Percentiles rank a stretch among this genome's conserved stretches.
Conservation (phyloP, 1,284 basidiomycete species). For the Cryptococcus sp. region DNA sequence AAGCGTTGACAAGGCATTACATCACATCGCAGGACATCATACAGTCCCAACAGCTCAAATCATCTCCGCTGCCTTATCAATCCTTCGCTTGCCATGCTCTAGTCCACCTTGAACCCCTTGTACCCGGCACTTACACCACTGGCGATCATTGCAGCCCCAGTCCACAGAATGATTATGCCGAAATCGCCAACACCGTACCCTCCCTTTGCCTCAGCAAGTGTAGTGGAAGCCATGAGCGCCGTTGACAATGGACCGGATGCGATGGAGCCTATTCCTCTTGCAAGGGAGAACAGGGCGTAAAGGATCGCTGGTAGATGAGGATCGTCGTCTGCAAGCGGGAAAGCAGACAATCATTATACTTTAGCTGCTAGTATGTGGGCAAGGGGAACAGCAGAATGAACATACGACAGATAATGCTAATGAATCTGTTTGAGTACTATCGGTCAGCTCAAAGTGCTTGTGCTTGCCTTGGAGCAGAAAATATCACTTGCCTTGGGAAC, state of each 20-base stretch:
- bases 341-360: too few relatives aligned
- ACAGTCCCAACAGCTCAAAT: too few relatives aligned
- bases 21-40: background rate
- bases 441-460: background rate
- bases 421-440: constrained; percentile 22
- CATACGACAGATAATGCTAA: constrained; percentile 19
- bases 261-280: constrained; percentile 34
- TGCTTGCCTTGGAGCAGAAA: background rate
- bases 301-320: constrained; percentile 29
- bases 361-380: background rate
- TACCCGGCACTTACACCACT: constrained; percentile 33
- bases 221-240: constrained; percentile 21
- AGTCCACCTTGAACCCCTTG: constrained; percentile 32
- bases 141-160: constrained; percentile 26
- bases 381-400: background rate
- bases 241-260: constrained; percentile 37
- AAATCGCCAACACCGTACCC: constrained; percentile 34
- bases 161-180: constrained; percentile 37
- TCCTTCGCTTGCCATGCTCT: background rate
- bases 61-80: background rate
- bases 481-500: constrained; percentile 21
- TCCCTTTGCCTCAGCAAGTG: constrained; percentile 21
- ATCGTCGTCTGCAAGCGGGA: constrained; percentile 19
- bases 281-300: constrained; percentile 34
- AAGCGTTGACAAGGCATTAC: too few relatives aligned